Percentiles rank a stretch among this genome's conserved stretches.
These are phyloP conservation scores for Phytophthora podocarpi DNA, from an alignment of 352 stramenopile genomes.

Conservation along the genomic window DNA sequence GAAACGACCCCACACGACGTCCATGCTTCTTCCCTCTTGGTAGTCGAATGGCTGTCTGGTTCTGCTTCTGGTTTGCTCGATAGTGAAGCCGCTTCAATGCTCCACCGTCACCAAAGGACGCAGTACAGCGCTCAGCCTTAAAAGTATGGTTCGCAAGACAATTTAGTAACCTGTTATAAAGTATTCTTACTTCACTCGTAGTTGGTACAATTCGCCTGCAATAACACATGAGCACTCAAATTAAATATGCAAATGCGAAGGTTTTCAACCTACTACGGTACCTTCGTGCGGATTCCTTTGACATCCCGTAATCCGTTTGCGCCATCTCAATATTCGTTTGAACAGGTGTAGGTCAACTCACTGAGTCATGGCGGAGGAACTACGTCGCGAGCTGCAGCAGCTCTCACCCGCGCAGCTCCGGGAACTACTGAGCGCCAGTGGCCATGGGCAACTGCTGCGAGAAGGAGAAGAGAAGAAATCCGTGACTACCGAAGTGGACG, in stretches of 20 bases:
- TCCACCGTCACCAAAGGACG: conserved; percentile 11
- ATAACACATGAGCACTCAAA: too few relatives aligned
- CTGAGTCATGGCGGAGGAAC: conserved; percentile 24
- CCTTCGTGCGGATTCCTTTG: conserved; percentile 13
- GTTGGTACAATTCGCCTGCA: too few relatives aligned
- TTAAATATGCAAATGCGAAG: too few relatives aligned
- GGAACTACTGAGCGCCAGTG: conserved; percentile 36
- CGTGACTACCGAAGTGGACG: conserved; percentile 18
- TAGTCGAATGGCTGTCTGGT: conserved; percentile 15
- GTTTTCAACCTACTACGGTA: too few relatives aligned
- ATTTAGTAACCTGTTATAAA: too few relatives aligned
- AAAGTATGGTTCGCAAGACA: too few relatives aligned
- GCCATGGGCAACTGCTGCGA: conserved; percentile 32
- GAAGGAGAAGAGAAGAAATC: not conserved
- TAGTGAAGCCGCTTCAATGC: conserved; percentile 17
- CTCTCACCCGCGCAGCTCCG: conserved; percentile 40
- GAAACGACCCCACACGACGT: conserved; percentile 33
- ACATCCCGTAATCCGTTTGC: conserved; percentile 14
- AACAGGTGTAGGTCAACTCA: not conserved
- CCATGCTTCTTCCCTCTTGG: conserved; percentile 18
- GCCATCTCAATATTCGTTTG: not conserved
- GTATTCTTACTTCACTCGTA: too few relatives aligned
- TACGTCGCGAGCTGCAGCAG: conserved; percentile 36
- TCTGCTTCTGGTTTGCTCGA: too few relatives aligned
- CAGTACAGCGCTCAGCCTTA: conserved; percentile 4